Conservation (phyloP, 176 grass and related monocot species). For the Triticum aestivum region DNA sequence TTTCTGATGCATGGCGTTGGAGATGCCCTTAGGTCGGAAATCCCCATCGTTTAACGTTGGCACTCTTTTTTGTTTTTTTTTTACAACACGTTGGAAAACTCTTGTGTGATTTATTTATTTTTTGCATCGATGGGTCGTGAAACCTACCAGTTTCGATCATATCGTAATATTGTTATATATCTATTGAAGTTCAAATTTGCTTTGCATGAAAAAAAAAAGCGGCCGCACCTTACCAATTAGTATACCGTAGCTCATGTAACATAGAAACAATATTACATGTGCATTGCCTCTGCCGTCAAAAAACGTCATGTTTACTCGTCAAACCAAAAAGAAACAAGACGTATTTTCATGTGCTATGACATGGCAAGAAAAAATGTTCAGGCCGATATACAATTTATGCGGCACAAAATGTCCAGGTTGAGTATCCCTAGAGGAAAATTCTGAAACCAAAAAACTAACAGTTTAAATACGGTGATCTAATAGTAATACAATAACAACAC, state of each 20-base stretch:
- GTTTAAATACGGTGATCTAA: slow-evolving; percentile 45
- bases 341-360: slow-evolving; percentile 37
- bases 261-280: background rate
- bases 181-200: background rate
- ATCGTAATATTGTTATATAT: background rate
- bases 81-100: too few species aligned
- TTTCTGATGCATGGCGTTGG: too few species aligned
- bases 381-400: slow-evolving; percentile 42
- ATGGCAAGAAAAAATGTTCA: slow-evolving; percentile 13
- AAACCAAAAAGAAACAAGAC: background rate
- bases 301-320: background rate
- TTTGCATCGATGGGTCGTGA: too few species aligned
- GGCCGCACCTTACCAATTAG: too few species aligned
- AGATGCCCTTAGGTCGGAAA: too few species aligned
- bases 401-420: slow-evolving; percentile 15
- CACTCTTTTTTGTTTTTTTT: too few species aligned
- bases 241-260: too few species aligned
- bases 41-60: too few species aligned
- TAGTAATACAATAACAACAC: slow-evolving; percentile 30
- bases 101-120: too few species aligned
- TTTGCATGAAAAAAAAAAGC: background rate
- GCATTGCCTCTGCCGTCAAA: background rate
- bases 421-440: slow-evolving; percentile 25
- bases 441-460: slow-evolving; percentile 17
- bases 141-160: too few species aligned